Conservation (phyloP, 2,329 filamentous ascomycete species). For the Fusarium sp. region DNA sequence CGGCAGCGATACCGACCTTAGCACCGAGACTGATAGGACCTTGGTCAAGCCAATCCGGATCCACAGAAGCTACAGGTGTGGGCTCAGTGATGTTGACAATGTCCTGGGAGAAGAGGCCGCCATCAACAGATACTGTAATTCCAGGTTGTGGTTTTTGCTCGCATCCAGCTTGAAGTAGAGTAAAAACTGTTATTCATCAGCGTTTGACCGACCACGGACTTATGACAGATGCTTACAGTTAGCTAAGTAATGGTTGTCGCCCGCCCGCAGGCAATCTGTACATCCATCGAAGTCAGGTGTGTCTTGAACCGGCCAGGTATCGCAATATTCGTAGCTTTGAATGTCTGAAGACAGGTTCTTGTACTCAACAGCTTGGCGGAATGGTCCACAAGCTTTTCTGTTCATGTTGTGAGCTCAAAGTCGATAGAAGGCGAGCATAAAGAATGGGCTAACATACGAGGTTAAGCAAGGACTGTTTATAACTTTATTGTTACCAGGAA, state of each 20-base stretch:
- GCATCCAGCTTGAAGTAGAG: slow-evolving; percentile 65
- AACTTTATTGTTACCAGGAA: slow-evolving; percentile 56
- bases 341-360: slow-evolving; percentile 58
- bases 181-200: slow-evolving; percentile 53
- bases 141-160: slow-evolving; percentile 60
- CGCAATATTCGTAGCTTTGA: slow-evolving; percentile 64
- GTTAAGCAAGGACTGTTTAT: slow-evolving; percentile 61
- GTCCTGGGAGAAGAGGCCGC: slow-evolving; percentile 61
- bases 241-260: slow-evolving; percentile 53
- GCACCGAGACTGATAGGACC: slow-evolving; percentile 62
- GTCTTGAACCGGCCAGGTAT: slow-evolving; percentile 55
- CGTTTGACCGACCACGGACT: background rate
- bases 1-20: slow-evolving; percentile 68
- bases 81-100: slow-evolving; percentile 62
- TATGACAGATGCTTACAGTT: slow-evolving; percentile 58
- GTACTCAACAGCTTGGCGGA: slow-evolving; percentile 58
- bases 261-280: slow-evolving; percentile 56
- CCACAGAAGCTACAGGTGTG: slow-evolving; percentile 51
- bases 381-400: slow-evolving; percentile 63
- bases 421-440: background rate
- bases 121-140: slow-evolving; percentile 59
- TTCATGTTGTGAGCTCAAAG: background rate
- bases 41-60: slow-evolving; percentile 52
- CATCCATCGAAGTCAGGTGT: slow-evolving; percentile 54
- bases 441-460: slow-evolving; percentile 49